Evolutionary conservation across 352 stramenopile genomes (phyloP).

Genomic region (Phytophthora vignae): DNA sequence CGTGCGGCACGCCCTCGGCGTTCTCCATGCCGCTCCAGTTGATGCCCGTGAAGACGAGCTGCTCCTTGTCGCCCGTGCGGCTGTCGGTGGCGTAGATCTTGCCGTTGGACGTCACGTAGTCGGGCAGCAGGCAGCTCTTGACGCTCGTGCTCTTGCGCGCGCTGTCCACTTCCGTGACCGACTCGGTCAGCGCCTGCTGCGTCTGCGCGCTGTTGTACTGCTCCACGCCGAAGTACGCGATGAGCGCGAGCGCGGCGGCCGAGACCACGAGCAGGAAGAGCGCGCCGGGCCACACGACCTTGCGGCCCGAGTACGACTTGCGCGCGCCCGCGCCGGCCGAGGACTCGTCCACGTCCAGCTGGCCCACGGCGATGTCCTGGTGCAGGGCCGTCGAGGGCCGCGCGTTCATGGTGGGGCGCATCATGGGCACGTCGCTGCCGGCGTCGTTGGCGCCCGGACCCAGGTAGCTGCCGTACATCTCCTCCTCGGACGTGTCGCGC

Average conservation of each 20-base stretch:
- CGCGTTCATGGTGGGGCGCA: slow-evolving; percentile 57
- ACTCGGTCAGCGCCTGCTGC: slow-evolving; percentile 66
- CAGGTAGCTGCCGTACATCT: slow-evolving; percentile 80
- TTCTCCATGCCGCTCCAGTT: slow-evolving; percentile 92
- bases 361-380: slow-evolving; percentile 79
- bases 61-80: slow-evolving; percentile 56
- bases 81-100: slow-evolving; percentile 75
- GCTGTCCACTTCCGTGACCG: slow-evolving; percentile 44
- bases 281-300: slow-evolving; percentile 81
- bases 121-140: slow-evolving; percentile 72
- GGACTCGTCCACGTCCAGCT: slow-evolving; percentile 55
- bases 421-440: slow-evolving; percentile 46
- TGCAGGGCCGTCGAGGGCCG: slow-evolving; percentile 48
- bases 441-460: slow-evolving; percentile 46
- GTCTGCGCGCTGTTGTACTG: slow-evolving; percentile 69
- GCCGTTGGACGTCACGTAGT: slow-evolving; percentile 66
- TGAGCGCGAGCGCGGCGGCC: slow-evolving; percentile 50
- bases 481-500: slow-evolving; percentile 75
- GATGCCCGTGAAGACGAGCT: slow-evolving; percentile 85
- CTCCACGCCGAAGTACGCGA: slow-evolving; percentile 74
- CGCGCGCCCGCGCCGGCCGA: background rate
- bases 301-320: slow-evolving; percentile 69
- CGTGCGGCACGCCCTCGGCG: slow-evolving; percentile 75
- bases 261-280: slow-evolving; percentile 74
- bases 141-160: slow-evolving; percentile 32